These are phyloP conservation scores for Zygoascus meyerae DNA, from an alignment of 1,139 yeast species.

Conservation along the genomic window DNA sequence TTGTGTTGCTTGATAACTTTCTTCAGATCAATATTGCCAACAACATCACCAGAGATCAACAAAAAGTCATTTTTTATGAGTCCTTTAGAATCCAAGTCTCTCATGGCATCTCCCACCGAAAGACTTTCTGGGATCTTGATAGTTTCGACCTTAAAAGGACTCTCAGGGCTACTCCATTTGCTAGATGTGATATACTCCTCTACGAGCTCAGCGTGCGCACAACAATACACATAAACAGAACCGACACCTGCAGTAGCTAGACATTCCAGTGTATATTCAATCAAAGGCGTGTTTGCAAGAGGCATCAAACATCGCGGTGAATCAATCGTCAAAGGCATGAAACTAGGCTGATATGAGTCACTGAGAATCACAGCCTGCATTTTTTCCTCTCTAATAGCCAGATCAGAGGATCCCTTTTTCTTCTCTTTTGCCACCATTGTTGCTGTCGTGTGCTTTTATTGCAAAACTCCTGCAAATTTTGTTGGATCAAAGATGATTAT, in stretches of 20 bases:
- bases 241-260: slow-evolving; percentile 85
- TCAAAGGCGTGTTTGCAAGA: slow-evolving; percentile 84
- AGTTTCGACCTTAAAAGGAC: slow-evolving; percentile 76
- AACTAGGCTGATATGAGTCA: slow-evolving; percentile 86
- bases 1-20: slow-evolving; percentile 71
- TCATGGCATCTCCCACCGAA: slow-evolving; percentile 95
- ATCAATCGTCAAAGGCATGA: slow-evolving; percentile 82
- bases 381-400: slow-evolving; percentile 40
- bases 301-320: slow-evolving; percentile 88
- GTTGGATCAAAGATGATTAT: no score
- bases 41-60: slow-evolving; percentile 88
- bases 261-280: slow-evolving; percentile 92
- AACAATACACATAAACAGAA: slow-evolving; percentile 85
- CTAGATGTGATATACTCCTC: slow-evolving; percentile 74
- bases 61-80: slow-evolving; percentile 84
- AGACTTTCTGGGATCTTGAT: slow-evolving; percentile 82
- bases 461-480: no score
- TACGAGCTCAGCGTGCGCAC: slow-evolving; percentile 84
- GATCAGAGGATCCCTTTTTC: slow-evolving; percentile 34
- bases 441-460: no score
- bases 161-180: slow-evolving; percentile 66
- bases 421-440: slow-evolving; percentile 27
- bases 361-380: slow-evolving; percentile 91
- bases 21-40: slow-evolving; percentile 77
- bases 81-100: slow-evolving; percentile 89